phyloP scores from a whole-genome alignment of 257 asterid genomes.

The Lycium barbarum region DNA sequence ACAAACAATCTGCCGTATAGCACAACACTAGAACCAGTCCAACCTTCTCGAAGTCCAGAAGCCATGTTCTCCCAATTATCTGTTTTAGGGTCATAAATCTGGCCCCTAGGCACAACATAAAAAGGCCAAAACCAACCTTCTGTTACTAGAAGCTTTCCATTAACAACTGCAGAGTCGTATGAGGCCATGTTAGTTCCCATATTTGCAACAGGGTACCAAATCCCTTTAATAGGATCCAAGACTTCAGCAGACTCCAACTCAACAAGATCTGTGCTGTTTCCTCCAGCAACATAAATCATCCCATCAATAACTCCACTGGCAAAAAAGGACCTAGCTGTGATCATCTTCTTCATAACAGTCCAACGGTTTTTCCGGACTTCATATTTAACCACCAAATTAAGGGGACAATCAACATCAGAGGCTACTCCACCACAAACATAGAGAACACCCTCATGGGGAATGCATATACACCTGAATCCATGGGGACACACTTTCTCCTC shows the following conservation, averaged over 20 bases:
- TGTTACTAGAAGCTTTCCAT: conserved; percentile 87
- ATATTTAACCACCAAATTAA: conserved; percentile 79
- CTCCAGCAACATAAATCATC: conserved; percentile 90
- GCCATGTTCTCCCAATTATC: conserved; percentile 90
- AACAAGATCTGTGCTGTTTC: conserved; percentile 73
- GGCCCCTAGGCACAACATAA: conserved; percentile 88
- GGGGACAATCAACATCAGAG: conserved; percentile 77
- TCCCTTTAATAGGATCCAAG: conserved; percentile 69
- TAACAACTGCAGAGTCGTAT: conserved; percentile 81
- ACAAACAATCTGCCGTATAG: conserved; percentile 72
- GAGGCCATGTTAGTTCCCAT: conserved; percentile 85
- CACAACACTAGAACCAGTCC: conserved; percentile 98
- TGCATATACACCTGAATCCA: conserved; percentile 76
- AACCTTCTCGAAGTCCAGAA: conserved; percentile 88
- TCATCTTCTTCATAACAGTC: conserved; percentile 90
- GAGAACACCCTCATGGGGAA: conserved; percentile 75
- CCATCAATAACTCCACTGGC: conserved; percentile 89
- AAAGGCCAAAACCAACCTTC: conserved; percentile 99
- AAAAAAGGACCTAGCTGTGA: conserved; percentile 81
- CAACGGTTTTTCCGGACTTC: conserved; percentile 81
- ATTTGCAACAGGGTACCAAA: conserved; percentile 68
- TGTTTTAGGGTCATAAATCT: conserved; percentile 75
- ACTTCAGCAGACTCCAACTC: conserved; percentile 88
- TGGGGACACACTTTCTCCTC: conserved; percentile 89
- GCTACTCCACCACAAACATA: conserved; percentile 84